Evolutionary conservation across 2,329 filamentous ascomycete genomes (phyloP).

Genomic region (Metarhizium anisopliae): DNA sequence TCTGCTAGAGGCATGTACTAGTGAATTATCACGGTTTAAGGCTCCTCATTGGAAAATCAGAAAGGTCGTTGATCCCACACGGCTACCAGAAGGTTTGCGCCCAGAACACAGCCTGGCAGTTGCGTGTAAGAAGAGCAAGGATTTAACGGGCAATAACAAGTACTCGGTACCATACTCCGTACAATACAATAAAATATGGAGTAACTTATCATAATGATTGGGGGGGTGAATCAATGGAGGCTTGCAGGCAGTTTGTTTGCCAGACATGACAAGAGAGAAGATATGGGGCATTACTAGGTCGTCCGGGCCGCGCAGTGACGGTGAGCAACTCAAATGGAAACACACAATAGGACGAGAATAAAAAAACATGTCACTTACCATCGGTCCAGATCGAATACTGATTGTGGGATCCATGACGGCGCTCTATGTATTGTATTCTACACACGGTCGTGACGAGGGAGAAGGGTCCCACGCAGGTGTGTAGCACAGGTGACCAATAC

Average conservation of each 20-base stretch:
- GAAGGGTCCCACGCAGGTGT: not conserved
- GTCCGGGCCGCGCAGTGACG: not conserved
- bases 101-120: not conserved
- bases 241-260: not conserved
- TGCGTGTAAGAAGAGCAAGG: not conserved
- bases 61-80: not conserved
- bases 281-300: not conserved
- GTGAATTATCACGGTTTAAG: not conserved
- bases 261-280: not conserved
- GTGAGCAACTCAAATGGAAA: not conserved
- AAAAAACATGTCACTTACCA: not conserved
- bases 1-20: not conserved
- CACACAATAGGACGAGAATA: not conserved
- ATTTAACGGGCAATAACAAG: not conserved
- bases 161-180: not conserved
- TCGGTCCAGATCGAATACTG: not conserved
- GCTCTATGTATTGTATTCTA: not conserved
- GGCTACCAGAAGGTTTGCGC: not conserved
- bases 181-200: not conserved
- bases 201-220: not conserved
- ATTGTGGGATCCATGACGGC: not conserved
- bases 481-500: not conserved
- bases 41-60: not conserved
- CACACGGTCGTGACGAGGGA: not conserved
- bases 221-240: not conserved